Conservation (phyloP, 2,329 filamentous ascomycete genomes). For the Paecilomyces variotii region DNA sequence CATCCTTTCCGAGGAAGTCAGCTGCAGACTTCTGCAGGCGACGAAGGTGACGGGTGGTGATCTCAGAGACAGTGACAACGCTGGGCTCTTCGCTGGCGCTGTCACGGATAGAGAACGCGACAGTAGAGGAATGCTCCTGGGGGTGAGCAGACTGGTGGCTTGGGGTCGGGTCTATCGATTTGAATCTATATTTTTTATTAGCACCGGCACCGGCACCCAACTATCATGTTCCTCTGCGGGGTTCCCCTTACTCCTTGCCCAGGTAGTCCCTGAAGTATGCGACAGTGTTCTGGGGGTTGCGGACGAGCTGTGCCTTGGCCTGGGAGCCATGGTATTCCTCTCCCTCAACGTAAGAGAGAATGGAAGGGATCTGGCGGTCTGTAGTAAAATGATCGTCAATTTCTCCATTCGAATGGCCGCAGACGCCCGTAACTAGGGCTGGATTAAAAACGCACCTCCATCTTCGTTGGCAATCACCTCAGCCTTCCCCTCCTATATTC, state of each 20-base stretch:
- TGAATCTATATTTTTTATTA: slow-evolving; percentile 51
- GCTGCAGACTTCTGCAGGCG: slow-evolving; percentile 75
- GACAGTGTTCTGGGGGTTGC: slow-evolving; percentile 87
- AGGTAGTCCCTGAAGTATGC: slow-evolving; percentile 95
- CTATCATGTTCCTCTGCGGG: neutral
- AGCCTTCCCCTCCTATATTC: slow-evolving; percentile 70
- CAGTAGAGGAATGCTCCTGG: slow-evolving; percentile 59
- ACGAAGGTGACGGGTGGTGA: slow-evolving; percentile 75
- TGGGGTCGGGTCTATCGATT: slow-evolving; percentile 91
- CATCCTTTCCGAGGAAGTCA: slow-evolving; percentile 85
- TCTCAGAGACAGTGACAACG: slow-evolving; percentile 67
- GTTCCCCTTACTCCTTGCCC: slow-evolving; percentile 68
- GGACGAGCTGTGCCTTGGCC: slow-evolving; percentile 86
- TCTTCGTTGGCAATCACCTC: slow-evolving; percentile 99
- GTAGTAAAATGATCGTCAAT: slow-evolving; percentile 5
- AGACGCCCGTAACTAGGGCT: neutral
- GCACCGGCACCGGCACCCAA: slow-evolving; percentile 2
- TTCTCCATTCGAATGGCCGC: neutral
- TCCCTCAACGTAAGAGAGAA: slow-evolving; percentile 88
- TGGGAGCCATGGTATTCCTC: slow-evolving; percentile 96
- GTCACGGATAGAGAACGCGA: slow-evolving; percentile 80
- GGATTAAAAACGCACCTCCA: slow-evolving; percentile 59
- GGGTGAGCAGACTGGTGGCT: slow-evolving; percentile 92
- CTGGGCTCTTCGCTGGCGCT: slow-evolving; percentile 57
- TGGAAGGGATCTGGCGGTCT: slow-evolving; percentile 95